Conservation (phyloP, 495 filamentous ascomycete genomes). For the Penicillium canescens region DNA sequence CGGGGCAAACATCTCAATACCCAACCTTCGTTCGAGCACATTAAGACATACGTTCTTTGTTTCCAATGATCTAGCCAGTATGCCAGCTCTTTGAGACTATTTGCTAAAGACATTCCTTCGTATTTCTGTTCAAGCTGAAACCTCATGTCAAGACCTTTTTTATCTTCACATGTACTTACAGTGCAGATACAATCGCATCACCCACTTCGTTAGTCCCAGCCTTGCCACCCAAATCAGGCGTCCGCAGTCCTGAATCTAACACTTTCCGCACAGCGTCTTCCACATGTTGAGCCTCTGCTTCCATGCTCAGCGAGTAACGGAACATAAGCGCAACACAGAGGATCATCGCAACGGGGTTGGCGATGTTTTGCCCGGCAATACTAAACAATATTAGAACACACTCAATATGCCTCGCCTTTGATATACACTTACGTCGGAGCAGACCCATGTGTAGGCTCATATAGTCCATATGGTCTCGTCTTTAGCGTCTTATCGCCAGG, state of each 20-base stretch:
- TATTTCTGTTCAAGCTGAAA: no score
- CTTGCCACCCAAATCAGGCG: slow-evolving; percentile 76
- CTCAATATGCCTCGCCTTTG: background rate
- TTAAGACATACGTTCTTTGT: no score
- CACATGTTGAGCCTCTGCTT: slow-evolving; percentile 67
- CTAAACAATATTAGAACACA: slow-evolving; percentile 6
- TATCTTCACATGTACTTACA: slow-evolving; percentile 46
- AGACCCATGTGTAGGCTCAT: slow-evolving; percentile 46
- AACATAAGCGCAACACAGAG: slow-evolving; percentile 92
- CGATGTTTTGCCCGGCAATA: slow-evolving; percentile 40
- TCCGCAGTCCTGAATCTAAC: slow-evolving; percentile 72
- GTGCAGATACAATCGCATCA: slow-evolving; percentile 73
- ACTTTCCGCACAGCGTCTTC: slow-evolving; percentile 79
- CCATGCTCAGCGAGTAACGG: slow-evolving; percentile 79
- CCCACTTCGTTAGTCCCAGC: slow-evolving; percentile 76
- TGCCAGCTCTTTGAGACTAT: no score
- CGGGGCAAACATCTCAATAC: no score
- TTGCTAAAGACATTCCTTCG: no score
- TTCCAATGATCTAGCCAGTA: no score
- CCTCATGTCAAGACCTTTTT: no score
- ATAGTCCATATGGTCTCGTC: slow-evolving; percentile 38
- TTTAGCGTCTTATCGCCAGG: slow-evolving; percentile 33
- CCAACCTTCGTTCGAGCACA: no score
- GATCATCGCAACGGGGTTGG: slow-evolving; percentile 77
- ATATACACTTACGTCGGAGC: slow-evolving; percentile 35